Conservation (phyloP, 2,329 filamentous ascomycete genomes). For the Ramichloridium luteum region DNA sequence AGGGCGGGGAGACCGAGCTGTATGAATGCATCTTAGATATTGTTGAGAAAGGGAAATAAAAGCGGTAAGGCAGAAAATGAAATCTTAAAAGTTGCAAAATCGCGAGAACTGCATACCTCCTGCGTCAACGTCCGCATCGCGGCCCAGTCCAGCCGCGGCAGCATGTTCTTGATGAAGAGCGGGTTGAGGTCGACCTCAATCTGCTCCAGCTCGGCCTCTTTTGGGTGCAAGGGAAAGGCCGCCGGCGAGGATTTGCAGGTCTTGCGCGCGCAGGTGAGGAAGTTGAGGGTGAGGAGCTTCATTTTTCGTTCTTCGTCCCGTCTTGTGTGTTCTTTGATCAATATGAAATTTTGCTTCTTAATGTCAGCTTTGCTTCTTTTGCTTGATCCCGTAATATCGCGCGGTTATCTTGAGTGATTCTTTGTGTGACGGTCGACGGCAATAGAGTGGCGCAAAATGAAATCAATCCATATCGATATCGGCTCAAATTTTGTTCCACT, state of each 20-base stretch:
- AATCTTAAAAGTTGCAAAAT: too few relatives aligned
- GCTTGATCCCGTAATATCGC: conserved; percentile 1
- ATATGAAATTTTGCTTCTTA: too few relatives aligned
- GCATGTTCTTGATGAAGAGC: conserved; percentile 67
- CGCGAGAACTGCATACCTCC: conserved; percentile 46
- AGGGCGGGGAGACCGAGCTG: conserved; percentile 71
- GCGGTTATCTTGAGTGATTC: too few relatives aligned
- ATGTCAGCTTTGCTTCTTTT: conserved; percentile 2
- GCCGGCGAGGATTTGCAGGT: conserved; percentile 69
- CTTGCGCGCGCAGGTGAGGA: conserved; percentile 92
- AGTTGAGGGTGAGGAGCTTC: conserved; percentile 94
- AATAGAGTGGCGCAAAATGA: too few relatives aligned
- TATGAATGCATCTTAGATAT: too few relatives aligned
- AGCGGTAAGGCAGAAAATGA: too few relatives aligned
- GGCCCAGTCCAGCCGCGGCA: conserved; percentile 80
- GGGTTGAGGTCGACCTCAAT: conserved; percentile 72
- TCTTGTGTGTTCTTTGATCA: too few relatives aligned
- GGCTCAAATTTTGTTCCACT: too few relatives aligned
- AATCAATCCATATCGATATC: too few relatives aligned
- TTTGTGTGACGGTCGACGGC: too few relatives aligned
- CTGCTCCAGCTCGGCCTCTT: conserved; percentile 80
- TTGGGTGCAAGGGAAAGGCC: conserved; percentile 84
- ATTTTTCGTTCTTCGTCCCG: too few relatives aligned
- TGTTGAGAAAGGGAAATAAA: too few relatives aligned
- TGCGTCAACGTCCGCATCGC: conserved; percentile 62